Evolutionary conservation across 2,329 filamentous ascomycete species (phyloP).

Genomic region (Phaeomoniella chlamydospora): DNA sequence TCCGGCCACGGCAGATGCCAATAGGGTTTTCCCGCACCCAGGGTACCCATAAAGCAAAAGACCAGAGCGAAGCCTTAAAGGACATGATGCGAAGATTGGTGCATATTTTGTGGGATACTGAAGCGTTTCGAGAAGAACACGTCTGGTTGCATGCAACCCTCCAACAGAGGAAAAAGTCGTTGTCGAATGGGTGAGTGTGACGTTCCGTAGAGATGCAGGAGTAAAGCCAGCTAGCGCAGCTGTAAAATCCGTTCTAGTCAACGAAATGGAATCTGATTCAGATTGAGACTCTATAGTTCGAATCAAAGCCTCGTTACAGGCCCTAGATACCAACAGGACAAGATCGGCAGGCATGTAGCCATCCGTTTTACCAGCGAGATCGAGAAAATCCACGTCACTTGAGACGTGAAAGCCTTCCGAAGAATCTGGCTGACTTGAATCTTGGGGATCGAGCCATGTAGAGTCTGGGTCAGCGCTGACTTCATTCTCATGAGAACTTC

Average conservation of each 20-base stretch:
- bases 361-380: slow-evolving; percentile 85
- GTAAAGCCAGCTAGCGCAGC: slow-evolving; percentile 83
- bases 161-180: slow-evolving; percentile 90
- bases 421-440: slow-evolving; percentile 36
- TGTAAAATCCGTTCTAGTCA: slow-evolving; percentile 65
- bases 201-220: slow-evolving; percentile 84
- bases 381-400: slow-evolving; percentile 70
- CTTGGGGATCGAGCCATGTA: slow-evolving; percentile 60
- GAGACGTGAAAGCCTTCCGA: slow-evolving; percentile 58
- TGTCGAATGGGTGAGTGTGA: slow-evolving; percentile 82
- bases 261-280: slow-evolving; percentile 35
- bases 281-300: slow-evolving; percentile 47
- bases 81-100: slow-evolving; percentile 92
- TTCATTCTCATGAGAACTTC: not conserved
- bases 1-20: slow-evolving; percentile 91
- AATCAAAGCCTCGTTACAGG: slow-evolving; percentile 84
- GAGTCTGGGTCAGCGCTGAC: not conserved
- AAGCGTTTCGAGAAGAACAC: slow-evolving; percentile 84
- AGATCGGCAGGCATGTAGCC: slow-evolving; percentile 97
- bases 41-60: slow-evolving; percentile 88
- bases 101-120: slow-evolving; percentile 97
- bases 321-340: slow-evolving; percentile 68
- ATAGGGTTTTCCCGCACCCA: slow-evolving; percentile 88
- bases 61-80: slow-evolving; percentile 83
- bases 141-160: slow-evolving; percentile 70